These are phyloP conservation scores for Raffaelea ambrosiae DNA, from an alignment of 2,329 filamentous ascomycete genomes.

Conservation along the genomic window DNA sequence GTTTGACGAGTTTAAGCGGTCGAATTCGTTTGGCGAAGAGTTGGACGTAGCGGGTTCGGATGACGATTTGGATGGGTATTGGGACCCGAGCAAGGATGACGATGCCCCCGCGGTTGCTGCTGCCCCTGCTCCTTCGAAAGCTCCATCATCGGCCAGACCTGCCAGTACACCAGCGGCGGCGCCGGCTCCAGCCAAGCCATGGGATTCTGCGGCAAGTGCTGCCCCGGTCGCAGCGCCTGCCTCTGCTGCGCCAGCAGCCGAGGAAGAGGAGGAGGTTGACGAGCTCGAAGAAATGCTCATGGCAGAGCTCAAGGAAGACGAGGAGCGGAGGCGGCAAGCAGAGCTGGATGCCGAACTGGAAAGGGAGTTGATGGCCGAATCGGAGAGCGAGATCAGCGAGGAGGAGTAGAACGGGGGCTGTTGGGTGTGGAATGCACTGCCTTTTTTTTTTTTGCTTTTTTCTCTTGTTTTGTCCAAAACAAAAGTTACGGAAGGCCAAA, in stretches of 20 bases:
- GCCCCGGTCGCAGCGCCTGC: neutral
- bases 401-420: slow-evolving; percentile 39
- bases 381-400: slow-evolving; percentile 58
- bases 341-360: slow-evolving; percentile 47
- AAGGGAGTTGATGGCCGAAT: slow-evolving; percentile 40
- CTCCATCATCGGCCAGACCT: neutral
- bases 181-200: no score
- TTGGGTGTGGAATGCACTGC: no score
- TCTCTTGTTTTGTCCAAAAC: no score
- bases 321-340: neutral
- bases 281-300: slow-evolving; percentile 11
- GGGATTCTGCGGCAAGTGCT: no score
- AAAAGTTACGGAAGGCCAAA: no score
- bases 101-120: neutral
- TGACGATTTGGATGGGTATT: slow-evolving; percentile 13
- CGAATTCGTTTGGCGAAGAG: slow-evolving; percentile 8
- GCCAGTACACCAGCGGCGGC: neutral
- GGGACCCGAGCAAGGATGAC: slow-evolving; percentile 11
- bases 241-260: slow-evolving; percentile 5
- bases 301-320: slow-evolving; percentile 7
- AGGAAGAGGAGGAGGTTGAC: slow-evolving; percentile 18
- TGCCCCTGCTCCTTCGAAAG: neutral
- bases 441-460: no score
- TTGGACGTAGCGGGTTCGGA: slow-evolving; percentile 20
- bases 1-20: slow-evolving; percentile 13